Base-by-base conservation (phyloP, 2,329 filamentous ascomycete species). In the Fusarium humuli region DNA sequence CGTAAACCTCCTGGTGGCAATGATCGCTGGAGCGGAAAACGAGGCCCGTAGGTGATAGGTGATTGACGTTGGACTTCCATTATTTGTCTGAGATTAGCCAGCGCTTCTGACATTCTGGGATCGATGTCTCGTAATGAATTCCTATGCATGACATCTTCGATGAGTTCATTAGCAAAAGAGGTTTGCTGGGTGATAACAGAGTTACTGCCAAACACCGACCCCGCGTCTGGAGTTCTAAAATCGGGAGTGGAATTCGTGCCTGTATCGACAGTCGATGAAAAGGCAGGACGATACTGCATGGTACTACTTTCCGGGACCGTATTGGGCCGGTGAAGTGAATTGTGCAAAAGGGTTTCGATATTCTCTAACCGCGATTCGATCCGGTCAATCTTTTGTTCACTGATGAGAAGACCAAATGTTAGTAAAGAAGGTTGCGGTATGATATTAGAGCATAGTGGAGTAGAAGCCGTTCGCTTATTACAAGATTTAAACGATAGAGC, bases 351-450 rank as follows among this genome's bases (percentile, higher is more conserved):
- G 13, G 66, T 65, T 68, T 85, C 83, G 65, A 85, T 85, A 55
- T 77, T 83, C 34, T 76, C 79, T 7, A 85, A 79, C 3, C 83
- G 80, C 46, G 78, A 70, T 55, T 84, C 83, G 34, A 85, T 83
- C 58, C 81, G 77, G 65, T 85, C 83, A 42, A 86, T 87, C 75
- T 88, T 88, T 64, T 80, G 81, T 75, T 88, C 86, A 76, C 85
- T 87, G 10, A 41, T 34, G 40, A 27, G 16, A 25, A n/a, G 30
- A 32, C 34, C 45, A 44, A 22, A 2, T 11, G 27, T 72, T 49
- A 70, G 69, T 18, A 41, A 47, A 37, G 14, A 34, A 16, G 2
- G 1, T 18, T 34, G 16, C 32, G 5, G 8, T 34, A 34, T 10
- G 32, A 34, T 16, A 5, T 18, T 1, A 10, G 32, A 10, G 7